A percentile compares a stretch with the other conserved stretches of the same genome.
Evolutionary conservation across 495 filamentous ascomycete genomes (phyloP).

Genomic region (Glonium stellatum): DNA sequence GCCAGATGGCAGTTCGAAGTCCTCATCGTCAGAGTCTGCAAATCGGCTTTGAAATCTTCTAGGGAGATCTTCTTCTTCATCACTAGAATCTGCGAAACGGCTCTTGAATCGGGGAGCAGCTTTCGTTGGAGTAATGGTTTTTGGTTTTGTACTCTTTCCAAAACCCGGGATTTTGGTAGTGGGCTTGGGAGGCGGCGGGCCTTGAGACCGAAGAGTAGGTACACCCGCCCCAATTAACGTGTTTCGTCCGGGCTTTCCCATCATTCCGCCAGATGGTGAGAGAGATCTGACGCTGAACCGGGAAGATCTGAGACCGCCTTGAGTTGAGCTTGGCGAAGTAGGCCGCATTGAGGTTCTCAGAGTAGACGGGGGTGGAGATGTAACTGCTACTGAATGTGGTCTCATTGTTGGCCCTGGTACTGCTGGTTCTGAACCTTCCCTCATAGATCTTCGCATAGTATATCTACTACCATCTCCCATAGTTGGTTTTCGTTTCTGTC

Average conservation of each 20-base stretch:
- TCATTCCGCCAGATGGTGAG: slow-evolving; percentile 31
- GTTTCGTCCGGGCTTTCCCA: slow-evolving; percentile 8
- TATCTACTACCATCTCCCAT: slow-evolving; percentile 31
- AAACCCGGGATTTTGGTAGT: slow-evolving; percentile 41
- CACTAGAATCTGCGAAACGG: slow-evolving; percentile 65
- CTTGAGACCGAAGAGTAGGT: slow-evolving; percentile 48
- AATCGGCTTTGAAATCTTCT: slow-evolving; percentile 60
- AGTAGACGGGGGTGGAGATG: slow-evolving; percentile 21
- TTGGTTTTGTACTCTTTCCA: slow-evolving; percentile 42
- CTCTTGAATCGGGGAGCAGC: slow-evolving; percentile 39
- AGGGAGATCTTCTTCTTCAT: slow-evolving; percentile 55
- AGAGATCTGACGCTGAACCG: slow-evolving; percentile 42
- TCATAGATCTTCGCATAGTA: slow-evolving; percentile 52
- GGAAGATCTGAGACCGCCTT: slow-evolving; percentile 25
- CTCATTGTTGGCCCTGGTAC: slow-evolving; percentile 10
- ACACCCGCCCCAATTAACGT: slow-evolving; percentile 17
- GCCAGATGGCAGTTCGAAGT: slow-evolving; percentile 26
- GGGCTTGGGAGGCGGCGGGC: slow-evolving; percentile 26
- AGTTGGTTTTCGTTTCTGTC: slow-evolving; percentile 34
- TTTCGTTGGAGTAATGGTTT: slow-evolving; percentile 25
- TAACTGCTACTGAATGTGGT: slow-evolving; percentile 4
- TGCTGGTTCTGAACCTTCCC: slow-evolving; percentile 32
- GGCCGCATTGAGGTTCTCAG: slow-evolving; percentile 32
- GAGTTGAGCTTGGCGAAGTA: slow-evolving; percentile 29
- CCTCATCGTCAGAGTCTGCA: slow-evolving; percentile 67